Conservation (phyloP, 2,329 filamentous ascomycete species). For the Phoma sp. region DNA sequence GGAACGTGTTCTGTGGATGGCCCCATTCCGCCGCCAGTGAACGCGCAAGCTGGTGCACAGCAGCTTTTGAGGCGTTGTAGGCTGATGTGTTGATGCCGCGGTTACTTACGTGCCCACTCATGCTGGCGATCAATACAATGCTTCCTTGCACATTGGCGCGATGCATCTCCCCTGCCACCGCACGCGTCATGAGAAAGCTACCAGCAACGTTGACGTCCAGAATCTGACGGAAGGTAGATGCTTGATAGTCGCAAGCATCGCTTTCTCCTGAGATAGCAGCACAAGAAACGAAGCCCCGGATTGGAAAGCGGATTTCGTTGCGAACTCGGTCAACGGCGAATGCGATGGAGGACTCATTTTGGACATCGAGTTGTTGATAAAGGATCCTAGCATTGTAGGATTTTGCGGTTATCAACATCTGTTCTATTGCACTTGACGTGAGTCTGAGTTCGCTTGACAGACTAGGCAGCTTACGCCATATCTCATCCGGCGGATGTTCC, state of each 20-base stretch:
- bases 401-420: background rate
- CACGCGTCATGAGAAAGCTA: slow-evolving; percentile 76
- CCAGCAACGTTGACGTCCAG: slow-evolving; percentile 80
- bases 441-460: background rate
- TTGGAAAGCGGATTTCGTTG: slow-evolving; percentile 20
- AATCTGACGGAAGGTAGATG: slow-evolving; percentile 42
- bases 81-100: slow-evolving; percentile 50
- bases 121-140: slow-evolving; percentile 39
- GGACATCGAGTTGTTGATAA: slow-evolving; percentile 30
- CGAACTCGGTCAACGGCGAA: slow-evolving; percentile 19
- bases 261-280: slow-evolving; percentile 39
- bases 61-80: slow-evolving; percentile 63
- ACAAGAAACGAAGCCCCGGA: slow-evolving; percentile 35
- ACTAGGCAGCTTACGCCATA: background rate
- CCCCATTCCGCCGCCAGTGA: slow-evolving; percentile 59
- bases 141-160: slow-evolving; percentile 25
- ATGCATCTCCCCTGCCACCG: slow-evolving; percentile 43
- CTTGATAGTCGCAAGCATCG: slow-evolving; percentile 43
- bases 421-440: background rate
- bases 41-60: slow-evolving; percentile 58
- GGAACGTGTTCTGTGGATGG: slow-evolving; percentile 49
- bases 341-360: slow-evolving; percentile 26
- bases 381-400: slow-evolving; percentile 4
- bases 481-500: background rate
- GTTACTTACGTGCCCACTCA: slow-evolving; percentile 45